Evolutionary conservation across 139 green algal species (phyloP).

Genomic region (Coelastrella sp.): DNA sequence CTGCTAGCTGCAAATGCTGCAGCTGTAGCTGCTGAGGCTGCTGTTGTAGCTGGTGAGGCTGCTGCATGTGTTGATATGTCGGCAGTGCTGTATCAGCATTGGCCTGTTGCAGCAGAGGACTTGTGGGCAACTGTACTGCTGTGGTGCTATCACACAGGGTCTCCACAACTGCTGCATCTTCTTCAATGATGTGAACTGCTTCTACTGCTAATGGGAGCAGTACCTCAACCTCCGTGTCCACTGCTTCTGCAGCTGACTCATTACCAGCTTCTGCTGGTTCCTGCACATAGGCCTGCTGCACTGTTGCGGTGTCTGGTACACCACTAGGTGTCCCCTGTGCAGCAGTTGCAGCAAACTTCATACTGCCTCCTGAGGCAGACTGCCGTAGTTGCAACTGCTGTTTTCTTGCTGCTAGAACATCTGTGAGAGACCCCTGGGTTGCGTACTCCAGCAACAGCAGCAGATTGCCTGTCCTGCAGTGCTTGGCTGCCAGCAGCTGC

Average conservation of each 20-base stretch:
- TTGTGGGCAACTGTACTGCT: no score
- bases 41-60: no score
- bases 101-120: no score
- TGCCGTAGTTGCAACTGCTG: background rate
- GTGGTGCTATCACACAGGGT: no score
- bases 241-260: background rate
- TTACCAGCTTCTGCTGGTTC: background rate
- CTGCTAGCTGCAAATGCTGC: background rate
- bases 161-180: background rate
- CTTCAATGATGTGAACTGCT: background rate
- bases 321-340: no score
- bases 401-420: conserved; percentile 18
- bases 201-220: background rate
- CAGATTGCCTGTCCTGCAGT: conserved; percentile 15
- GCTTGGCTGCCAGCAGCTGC: conserved; percentile 48
- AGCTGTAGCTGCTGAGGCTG: background rate
- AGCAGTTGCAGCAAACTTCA: no score
- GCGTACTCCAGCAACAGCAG: conserved; percentile 47
- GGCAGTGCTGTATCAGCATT: no score
- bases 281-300: no score
- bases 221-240: background rate
- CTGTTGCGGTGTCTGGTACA: no score
- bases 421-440: conserved; percentile 7
- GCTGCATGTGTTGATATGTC: no score
- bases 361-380: no score